phyloP scores from a whole-genome alignment of 2,329 filamentous ascomycete species.

The Phaeosphaeria sp. region DNA sequence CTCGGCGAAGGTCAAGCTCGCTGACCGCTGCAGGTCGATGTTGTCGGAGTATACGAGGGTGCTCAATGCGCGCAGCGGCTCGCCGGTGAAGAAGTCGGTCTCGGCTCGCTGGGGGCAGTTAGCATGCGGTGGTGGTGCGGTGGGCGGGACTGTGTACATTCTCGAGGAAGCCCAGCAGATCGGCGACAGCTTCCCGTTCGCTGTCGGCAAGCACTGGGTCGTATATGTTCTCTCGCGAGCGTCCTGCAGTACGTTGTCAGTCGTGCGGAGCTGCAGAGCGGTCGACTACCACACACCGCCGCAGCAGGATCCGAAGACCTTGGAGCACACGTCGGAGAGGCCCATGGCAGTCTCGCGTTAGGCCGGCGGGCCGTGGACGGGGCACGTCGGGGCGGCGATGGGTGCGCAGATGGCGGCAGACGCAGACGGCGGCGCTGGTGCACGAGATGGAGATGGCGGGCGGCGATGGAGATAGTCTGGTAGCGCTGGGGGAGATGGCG shows the following conservation, averaged over 20 bases:
- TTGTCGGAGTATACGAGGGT: constrained; percentile 99
- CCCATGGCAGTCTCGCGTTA: constrained; percentile 44
- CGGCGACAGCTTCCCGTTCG: constrained; percentile 95
- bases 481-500: constrained; percentile 11
- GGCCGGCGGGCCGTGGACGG: constrained; percentile 31
- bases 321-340: constrained; percentile 45
- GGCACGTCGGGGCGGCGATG: constrained; percentile 12
- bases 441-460: constrained; percentile 18
- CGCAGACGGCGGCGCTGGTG: constrained; percentile 3
- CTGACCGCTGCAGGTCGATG: constrained; percentile 95
- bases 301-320: constrained; percentile 47
- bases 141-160: constrained; percentile 67
- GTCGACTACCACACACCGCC: constrained; percentile 35
- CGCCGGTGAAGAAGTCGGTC: constrained; percentile 97
- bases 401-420: constrained; percentile 7
- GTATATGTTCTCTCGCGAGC: constrained; percentile 56
- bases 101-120: constrained; percentile 75
- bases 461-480: constrained; percentile 8
- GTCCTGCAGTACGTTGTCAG: constrained; percentile 45
- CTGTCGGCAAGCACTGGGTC: constrained; percentile 82
- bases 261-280: constrained; percentile 4
- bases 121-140: constrained; percentile 31
- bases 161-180: constrained; percentile 93
- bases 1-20: constrained; percentile 97
- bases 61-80: constrained; percentile 90